phyloP scores from a whole-genome alignment of 306 rosid genomes.

The Carpinus viminea region DNA sequence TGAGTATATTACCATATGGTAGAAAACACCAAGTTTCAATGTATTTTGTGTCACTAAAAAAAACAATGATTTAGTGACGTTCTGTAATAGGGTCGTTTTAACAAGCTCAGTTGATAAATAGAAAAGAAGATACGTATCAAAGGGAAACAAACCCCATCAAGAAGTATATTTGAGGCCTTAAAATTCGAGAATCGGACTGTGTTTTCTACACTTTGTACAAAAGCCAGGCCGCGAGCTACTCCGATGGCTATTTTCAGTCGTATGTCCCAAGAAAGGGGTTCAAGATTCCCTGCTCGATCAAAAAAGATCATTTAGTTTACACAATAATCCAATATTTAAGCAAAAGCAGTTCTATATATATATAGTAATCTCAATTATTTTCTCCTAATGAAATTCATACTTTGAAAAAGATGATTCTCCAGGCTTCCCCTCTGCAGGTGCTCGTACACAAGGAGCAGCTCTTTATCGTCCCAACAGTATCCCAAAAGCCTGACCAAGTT shows the following conservation, averaged over 20 bases:
- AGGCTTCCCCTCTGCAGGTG: slow-evolving; percentile 83
- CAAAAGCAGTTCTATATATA: not conserved
- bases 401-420: slow-evolving; percentile 86
- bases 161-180: slow-evolving; percentile 87
- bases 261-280: slow-evolving; percentile 67
- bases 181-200: slow-evolving; percentile 80
- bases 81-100: too few relatives aligned
- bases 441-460: slow-evolving; percentile 89
- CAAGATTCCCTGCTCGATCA: slow-evolving; percentile 51
- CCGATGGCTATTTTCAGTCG: slow-evolving; percentile 75
- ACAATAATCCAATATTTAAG: not conserved
- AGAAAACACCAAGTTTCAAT: not conserved
- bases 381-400: slow-evolving; percentile 44
- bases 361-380: slow-evolving; percentile 5
- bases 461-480: slow-evolving; percentile 62
- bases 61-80: too few relatives aligned
- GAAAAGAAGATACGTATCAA: slow-evolving; percentile 2
- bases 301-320: slow-evolving; percentile 4
- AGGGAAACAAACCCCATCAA: slow-evolving; percentile 65
- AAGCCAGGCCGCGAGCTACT: slow-evolving; percentile 91
- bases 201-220: slow-evolving; percentile 67
- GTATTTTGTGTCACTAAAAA: too few relatives aligned
- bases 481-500: slow-evolving; percentile 82
- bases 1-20: not conserved
- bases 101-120: not conserved